phyloP scores from a whole-genome alignment of 1,284 basidiomycete genomes.

The Crepidotus sp. region DNA sequence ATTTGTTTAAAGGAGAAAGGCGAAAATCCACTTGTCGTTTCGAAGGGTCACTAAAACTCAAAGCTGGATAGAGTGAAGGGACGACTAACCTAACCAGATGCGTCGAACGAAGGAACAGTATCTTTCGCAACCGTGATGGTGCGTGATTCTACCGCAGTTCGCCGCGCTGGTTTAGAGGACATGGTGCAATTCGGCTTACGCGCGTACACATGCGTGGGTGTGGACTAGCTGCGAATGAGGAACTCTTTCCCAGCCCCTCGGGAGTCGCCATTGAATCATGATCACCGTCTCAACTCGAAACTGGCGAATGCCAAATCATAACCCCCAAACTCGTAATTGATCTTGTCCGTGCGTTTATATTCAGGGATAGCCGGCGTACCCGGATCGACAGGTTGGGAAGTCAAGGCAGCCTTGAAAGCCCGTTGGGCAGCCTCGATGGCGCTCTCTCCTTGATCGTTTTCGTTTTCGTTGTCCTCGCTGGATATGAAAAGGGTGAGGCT shows the following conservation, averaged over 20 bases:
- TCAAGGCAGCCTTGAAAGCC: conserved; percentile 57
- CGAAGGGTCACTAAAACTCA: not conserved
- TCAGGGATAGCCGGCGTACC: conserved; percentile 8
- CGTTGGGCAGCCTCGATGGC: conserved; percentile 60
- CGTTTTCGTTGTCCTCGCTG: conserved; percentile 45
- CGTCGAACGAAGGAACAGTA: not conserved
- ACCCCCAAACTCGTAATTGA: conserved; percentile 95
- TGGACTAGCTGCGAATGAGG: not conserved
- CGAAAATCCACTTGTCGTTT: not conserved
- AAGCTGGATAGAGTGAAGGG: not conserved
- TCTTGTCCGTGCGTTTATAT: conserved; percentile 86
- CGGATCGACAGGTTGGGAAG: conserved; percentile 1
- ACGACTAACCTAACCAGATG: conserved; percentile 6
- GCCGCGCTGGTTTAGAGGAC: not conserved
- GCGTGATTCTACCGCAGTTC: conserved; percentile 2
- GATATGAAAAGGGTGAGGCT: conserved; percentile 91
- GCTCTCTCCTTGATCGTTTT: conserved; percentile 42
- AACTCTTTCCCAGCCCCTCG: not conserved
- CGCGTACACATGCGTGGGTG: conserved; percentile 8
- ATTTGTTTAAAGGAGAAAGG: not conserved
- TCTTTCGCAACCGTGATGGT: conserved; percentile 8
- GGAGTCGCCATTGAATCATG: not conserved
- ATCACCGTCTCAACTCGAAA: conserved; percentile 45
- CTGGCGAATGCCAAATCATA: conserved; percentile 93
- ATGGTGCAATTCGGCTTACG: conserved; percentile 5